Evolutionary conservation across 768 basidiomycete genomes (phyloP), one percentile per base, ranked within the genome.

Genomic region (Macrolepiota fuliginosa): DNA sequence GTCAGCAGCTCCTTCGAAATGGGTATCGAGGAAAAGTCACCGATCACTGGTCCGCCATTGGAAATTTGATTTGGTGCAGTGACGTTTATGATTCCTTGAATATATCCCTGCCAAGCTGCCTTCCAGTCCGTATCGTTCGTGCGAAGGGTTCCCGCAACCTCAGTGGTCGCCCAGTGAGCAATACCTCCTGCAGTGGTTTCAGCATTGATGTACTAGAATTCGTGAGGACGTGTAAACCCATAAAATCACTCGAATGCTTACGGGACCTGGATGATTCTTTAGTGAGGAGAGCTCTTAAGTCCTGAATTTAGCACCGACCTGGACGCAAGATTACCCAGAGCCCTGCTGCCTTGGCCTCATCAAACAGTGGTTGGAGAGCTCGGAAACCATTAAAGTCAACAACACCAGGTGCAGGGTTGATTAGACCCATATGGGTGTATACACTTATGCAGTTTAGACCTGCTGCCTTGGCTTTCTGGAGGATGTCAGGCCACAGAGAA

Each of bases 261-360:
- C 79, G 56, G 79, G 77, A 54, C 81, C 76, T 80, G 64, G 46
- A 63, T 35, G 10, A 55, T 32, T 32, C 10, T 27, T 53, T 12
- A 49, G 37, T 27, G 19, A 45, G 0, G 42, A 45, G 29, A 17
- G 49, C 32, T 54, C 9, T 22, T 15, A 39, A 13, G 27, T 11
- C 37, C 4, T 25, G 29, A 32, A 32, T 32, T 7, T 3, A 32
- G 29, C 56, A 72, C 73, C 61, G 71, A 80, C 92, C 92, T 61
- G 92, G 92, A 39, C 92, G 84, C 54, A 93, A 77, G 46, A 92
- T 83, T 55, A 94, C 78, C 84, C 87, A 94, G 10, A 94, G 76
- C 0, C 92, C 92, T 4, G 85, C 85, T 9, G 78, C 83, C 64
- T 80, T 84, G 1, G 91, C 91, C 7, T 89, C 88, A 61, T 92